phyloP scores from a whole-genome alignment of 495 filamentous ascomycete species.

The Pseudomonodictys pantanalensis region DNA sequence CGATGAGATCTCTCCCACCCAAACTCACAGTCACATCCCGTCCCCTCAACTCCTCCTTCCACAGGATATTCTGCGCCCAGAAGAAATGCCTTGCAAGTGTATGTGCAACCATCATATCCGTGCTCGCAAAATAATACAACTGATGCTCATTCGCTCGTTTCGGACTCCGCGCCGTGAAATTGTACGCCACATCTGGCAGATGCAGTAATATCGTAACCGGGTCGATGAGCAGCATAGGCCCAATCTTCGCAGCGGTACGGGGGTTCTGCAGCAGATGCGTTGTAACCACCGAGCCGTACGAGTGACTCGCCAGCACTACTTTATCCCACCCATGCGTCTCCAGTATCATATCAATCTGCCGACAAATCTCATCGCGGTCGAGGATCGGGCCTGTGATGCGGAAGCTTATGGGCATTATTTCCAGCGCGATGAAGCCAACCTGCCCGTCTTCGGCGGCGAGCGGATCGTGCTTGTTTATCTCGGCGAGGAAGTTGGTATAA shows the following conservation, averaged over 20 bases:
- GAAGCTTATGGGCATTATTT: slow-evolving; percentile 61
- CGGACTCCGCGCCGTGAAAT: slow-evolving; percentile 55
- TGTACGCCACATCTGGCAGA: slow-evolving; percentile 67
- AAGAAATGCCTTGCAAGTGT: slow-evolving; percentile 62
- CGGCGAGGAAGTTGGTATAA: slow-evolving; percentile 55
- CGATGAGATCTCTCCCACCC: slow-evolving; percentile 61
- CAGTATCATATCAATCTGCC: slow-evolving; percentile 53
- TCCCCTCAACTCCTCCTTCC: slow-evolving; percentile 57
- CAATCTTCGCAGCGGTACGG: slow-evolving; percentile 44
- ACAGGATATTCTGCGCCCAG: slow-evolving; percentile 65
- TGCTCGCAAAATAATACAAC: slow-evolving; percentile 65
- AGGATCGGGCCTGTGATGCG: slow-evolving; percentile 55
- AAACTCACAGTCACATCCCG: slow-evolving; percentile 55
- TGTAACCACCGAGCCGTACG: slow-evolving; percentile 50
- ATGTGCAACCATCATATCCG: slow-evolving; percentile 60
- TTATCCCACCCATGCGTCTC: slow-evolving; percentile 53
- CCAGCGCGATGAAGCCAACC: slow-evolving; percentile 62
- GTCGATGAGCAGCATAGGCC: slow-evolving; percentile 57
- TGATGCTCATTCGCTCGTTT: slow-evolving; percentile 59
- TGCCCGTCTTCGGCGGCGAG: slow-evolving; percentile 33
- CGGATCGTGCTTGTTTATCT: slow-evolving; percentile 42
- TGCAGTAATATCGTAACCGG: slow-evolving; percentile 65
- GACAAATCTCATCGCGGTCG: slow-evolving; percentile 47
- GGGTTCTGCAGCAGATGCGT: slow-evolving; percentile 58
- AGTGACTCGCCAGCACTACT: slow-evolving; percentile 57